These are phyloP conservation scores for Zalaria sp. DNA, from an alignment of 2,329 filamentous ascomycete species.

Conservation along the genomic window DNA sequence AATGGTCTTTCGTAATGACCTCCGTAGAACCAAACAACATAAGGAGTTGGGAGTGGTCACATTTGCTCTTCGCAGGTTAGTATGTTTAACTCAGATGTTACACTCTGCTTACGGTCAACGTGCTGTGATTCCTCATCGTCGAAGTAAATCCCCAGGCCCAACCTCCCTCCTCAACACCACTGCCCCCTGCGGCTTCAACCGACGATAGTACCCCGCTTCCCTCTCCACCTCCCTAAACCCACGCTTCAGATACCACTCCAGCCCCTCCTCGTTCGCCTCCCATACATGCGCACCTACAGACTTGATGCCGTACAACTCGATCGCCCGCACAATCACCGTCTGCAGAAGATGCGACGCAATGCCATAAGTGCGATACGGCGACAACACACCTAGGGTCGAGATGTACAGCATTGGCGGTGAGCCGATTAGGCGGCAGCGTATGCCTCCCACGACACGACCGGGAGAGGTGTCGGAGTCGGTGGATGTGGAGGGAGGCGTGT, in stretches of 20 bases:
- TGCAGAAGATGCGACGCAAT: slow-evolving; percentile 42
- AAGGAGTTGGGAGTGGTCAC: too few species aligned
- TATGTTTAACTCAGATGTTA: too few species aligned
- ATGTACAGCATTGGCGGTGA: slow-evolving; percentile 38
- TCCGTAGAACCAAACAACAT: too few species aligned
- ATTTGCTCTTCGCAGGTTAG: too few species aligned
- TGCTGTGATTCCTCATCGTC: neutral
- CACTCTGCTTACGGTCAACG: too few species aligned
- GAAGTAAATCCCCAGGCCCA: slow-evolving; percentile 3
- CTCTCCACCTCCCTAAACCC: slow-evolving; percentile 39
- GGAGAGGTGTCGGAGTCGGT: slow-evolving; percentile 6
- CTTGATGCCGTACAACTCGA: slow-evolving; percentile 33
- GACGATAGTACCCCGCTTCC: slow-evolving; percentile 44
- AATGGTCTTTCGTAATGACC: too few species aligned
- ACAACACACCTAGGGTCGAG: slow-evolving; percentile 44
- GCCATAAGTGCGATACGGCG: slow-evolving; percentile 44
- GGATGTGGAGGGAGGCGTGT: slow-evolving; percentile 18
- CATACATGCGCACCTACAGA: slow-evolving; percentile 48
- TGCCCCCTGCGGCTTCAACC: slow-evolving; percentile 41
- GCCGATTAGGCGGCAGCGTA: slow-evolving; percentile 31
- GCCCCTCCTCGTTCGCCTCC: slow-evolving; percentile 44
- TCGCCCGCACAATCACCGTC: slow-evolving; percentile 17
- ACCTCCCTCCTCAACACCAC: slow-evolving; percentile 35
- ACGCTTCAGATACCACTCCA: slow-evolving; percentile 46
- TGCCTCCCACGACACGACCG: slow-evolving; percentile 29